Evolutionary conservation across 164 flowering plant species (phyloP).

Genomic region (Houttuynia cordata): DNA sequence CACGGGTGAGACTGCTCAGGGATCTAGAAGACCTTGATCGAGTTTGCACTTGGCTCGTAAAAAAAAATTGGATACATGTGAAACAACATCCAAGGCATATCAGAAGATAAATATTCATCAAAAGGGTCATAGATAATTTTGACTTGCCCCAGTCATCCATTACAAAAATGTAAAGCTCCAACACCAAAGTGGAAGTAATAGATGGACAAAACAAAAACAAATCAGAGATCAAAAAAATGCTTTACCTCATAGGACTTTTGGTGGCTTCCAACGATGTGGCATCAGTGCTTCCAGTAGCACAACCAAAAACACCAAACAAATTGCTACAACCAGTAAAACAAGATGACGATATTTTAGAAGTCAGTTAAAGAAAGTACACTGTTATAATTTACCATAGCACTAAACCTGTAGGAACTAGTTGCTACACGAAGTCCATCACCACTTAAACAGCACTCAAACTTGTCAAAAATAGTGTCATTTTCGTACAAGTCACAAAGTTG

Average conservation of each 20-base stretch:
- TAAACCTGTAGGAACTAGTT: conserved; percentile 92
- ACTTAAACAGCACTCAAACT: conserved; percentile 95
- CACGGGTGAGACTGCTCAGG: conserved; percentile 78
- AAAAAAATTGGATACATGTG: neutral
- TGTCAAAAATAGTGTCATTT: conserved; percentile 96
- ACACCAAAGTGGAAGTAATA: neutral
- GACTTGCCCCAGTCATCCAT: too few species aligned
- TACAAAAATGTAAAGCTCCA: too few species aligned
- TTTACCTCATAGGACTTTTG: conserved; percentile 96
- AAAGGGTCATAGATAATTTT: too few species aligned
- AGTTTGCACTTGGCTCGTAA: conserved; percentile 82
- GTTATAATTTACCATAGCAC: neutral
- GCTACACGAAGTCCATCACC: conserved; percentile 88
- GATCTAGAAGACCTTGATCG: conserved; percentile 91
- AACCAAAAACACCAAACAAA: conserved; percentile 89
- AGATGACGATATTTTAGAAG: neutral
- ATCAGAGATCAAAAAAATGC: neutral
- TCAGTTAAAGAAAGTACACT: neutral
- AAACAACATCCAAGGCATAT: too few species aligned
- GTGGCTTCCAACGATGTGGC: conserved; percentile 93
- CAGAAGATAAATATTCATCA: neutral
- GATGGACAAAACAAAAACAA: neutral
- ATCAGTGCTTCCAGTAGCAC: conserved; percentile 61
- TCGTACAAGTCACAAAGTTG: conserved; percentile 95
- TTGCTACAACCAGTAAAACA: conserved; percentile 40